Evolutionary conservation across 768 basidiomycete genomes (phyloP), one percentile per base, ranked within the genome.

Genomic region (Myochromella boudieri): DNA sequence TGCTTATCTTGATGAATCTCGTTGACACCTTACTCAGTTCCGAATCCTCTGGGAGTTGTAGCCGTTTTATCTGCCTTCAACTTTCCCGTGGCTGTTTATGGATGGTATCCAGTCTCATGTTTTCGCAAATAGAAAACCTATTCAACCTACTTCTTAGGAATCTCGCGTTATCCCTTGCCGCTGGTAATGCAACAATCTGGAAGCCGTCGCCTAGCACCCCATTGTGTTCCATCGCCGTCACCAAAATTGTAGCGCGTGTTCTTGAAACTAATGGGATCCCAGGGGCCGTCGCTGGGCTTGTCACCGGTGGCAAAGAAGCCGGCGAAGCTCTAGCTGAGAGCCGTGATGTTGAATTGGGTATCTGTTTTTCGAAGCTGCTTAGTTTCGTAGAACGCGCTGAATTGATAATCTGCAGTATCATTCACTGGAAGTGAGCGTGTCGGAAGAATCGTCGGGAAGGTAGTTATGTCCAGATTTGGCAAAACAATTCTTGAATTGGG

Each of bases 181-280:
- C 89, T 22, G 94, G 94, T 14, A 97, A 98, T 65, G 85, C 92
- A 1, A 95, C 92, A 0, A 64, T 98, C 37, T 97, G 95, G 95
- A 97, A 97, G 62, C 95, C 95, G 6, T 88, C 93, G 0, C 91
- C 86, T 2, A 88, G 78, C 2, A 97, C 95, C 0, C 85, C 95
- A 3, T 68, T 95, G 27, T 95, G 85, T 62, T 77, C 93, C n/a
- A 87, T 98, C 48, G 95, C 95, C 0, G 80, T 93, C 18, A 94
- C 91, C 18, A 85, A 81, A 61, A 90, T 97, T 56, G 72, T 98
- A 20, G 75, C 91, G 15, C 63, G 71, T 24, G 87, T 97, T 11
- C 74, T 98, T 48, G 88, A 94, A 65, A 72, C 66, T 48, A 93
- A 97, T 61, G 82, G 81, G 26, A 70, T 97, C 8, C 88, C 91